Conservation (phyloP, 495 filamentous ascomycete species). For the Letharia lupina region DNA sequence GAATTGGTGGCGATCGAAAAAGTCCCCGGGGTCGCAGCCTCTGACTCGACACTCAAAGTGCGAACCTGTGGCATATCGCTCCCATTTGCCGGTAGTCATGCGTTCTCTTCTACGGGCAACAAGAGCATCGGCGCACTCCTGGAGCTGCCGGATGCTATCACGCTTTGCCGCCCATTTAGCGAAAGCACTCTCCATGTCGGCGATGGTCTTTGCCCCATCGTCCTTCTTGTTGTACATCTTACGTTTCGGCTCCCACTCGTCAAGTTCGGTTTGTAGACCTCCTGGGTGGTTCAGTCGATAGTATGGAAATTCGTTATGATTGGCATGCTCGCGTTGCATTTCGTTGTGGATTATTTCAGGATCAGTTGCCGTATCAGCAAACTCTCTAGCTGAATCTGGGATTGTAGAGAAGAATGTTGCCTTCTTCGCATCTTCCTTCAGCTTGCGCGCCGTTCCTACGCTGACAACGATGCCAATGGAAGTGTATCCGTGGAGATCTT, state of each 20-base stretch:
- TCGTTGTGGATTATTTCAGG: not conserved
- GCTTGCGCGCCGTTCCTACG: slow-evolving; percentile 18
- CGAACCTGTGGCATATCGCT: not conserved
- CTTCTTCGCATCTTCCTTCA: not conserved
- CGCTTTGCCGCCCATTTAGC: not conserved
- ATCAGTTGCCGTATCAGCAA: slow-evolving; percentile 2
- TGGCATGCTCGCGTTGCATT: slow-evolving; percentile 2
- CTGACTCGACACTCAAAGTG: not conserved
- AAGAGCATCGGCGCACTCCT: slow-evolving; percentile 2
- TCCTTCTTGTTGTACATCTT: not conserved
- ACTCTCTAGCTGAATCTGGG: not conserved
- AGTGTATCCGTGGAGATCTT: slow-evolving; percentile 8
- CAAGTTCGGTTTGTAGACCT: slow-evolving; percentile 5
- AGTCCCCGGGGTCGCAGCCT: not conserved
- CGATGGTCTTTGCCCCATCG: not conserved
- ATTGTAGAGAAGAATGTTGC: slow-evolving; percentile 10
- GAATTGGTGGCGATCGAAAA: not conserved
- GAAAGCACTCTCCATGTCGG: not conserved
- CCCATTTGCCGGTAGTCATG: not conserved
- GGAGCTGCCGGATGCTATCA: not conserved
- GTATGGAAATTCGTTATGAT: not conserved
- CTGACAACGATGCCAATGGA: slow-evolving; percentile 22
- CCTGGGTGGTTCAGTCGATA: slow-evolving; percentile 13
- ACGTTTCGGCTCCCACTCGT: slow-evolving; percentile 17
- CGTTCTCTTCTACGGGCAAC: not conserved